Evolutionary conservation across 345 rosid genomes (phyloP).

Genomic region (Trapa incisa): DNA sequence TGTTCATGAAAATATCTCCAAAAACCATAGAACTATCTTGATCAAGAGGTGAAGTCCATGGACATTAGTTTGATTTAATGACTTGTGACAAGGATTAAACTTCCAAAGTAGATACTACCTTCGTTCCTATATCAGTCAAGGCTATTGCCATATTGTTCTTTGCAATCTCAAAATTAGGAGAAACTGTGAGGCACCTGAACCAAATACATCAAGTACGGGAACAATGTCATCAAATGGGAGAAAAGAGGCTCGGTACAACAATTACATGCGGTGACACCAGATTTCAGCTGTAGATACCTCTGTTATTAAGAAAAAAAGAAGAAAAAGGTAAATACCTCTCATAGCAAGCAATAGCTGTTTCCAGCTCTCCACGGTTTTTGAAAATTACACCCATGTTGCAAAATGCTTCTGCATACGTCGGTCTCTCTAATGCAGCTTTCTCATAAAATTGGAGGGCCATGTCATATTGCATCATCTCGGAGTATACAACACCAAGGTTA

Average conservation of each 20-base stretch:
- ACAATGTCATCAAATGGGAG: constrained; percentile 11
- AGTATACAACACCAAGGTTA: constrained; percentile 96
- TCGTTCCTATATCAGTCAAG: constrained; percentile 97
- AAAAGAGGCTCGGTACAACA: not conserved
- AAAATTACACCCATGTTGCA: constrained; percentile 99
- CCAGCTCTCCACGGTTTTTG: constrained; percentile 95
- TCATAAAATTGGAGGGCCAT: constrained; percentile 86
- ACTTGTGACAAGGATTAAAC: not conserved
- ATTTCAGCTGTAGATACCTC: constrained; percentile 20
- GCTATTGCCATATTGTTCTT: constrained; percentile 99
- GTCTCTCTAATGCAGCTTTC: constrained; percentile 96
- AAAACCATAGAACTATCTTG: too few relatives aligned
- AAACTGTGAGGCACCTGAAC: constrained; percentile 87
- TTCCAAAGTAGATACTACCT: constrained; percentile 33
- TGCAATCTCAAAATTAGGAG: constrained; percentile 98
- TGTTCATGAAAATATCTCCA: not conserved
- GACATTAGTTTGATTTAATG: not conserved
- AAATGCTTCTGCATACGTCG: constrained; percentile 97
- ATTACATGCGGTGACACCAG: not conserved
- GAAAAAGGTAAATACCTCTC: constrained; percentile 53
- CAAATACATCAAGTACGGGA: constrained; percentile 10
- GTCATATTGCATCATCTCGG: constrained; percentile 99
- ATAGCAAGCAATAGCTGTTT: constrained; percentile 91
- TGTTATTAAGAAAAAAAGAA: too few relatives aligned
- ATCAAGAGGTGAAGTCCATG: not conserved